Percentiles rank a stretch among this genome's conserved stretches.
Evolutionary conservation across 2,329 filamentous ascomycete species (phyloP).

Genomic region (Stylonectria norvegica): DNA sequence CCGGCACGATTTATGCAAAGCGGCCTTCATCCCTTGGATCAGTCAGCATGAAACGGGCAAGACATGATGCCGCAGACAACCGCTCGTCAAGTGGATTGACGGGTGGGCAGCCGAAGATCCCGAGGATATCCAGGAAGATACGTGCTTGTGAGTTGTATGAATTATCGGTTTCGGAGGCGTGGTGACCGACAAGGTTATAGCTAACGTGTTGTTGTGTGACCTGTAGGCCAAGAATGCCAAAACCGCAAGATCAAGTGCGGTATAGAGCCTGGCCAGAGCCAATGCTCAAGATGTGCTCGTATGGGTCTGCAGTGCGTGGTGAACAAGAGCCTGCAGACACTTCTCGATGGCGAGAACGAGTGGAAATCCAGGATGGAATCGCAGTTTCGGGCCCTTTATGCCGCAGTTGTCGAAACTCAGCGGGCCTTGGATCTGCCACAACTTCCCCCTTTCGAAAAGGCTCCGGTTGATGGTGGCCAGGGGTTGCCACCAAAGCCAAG

Average conservation of each 20-base stretch:
- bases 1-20: neutral
- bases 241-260: slow-evolving; percentile 55
- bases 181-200: neutral
- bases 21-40: neutral
- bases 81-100: neutral
- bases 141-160: slow-evolving; percentile 29
- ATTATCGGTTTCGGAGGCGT: neutral
- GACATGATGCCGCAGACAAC: neutral
- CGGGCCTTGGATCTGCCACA: slow-evolving; percentile 17
- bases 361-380: slow-evolving; percentile 34
- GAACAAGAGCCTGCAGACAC: slow-evolving; percentile 54
- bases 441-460: neutral
- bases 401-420: slow-evolving; percentile 27
- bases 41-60: neutral
- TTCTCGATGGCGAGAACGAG: slow-evolving; percentile 51
- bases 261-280: slow-evolving; percentile 41
- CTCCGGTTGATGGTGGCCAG: neutral
- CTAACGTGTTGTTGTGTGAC: neutral
- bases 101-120: slow-evolving; percentile 25
- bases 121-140: slow-evolving; percentile 33
- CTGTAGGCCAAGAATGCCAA: slow-evolving; percentile 43
- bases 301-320: slow-evolving; percentile 50
- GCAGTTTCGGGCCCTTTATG: slow-evolving; percentile 25
- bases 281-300: slow-evolving; percentile 47
- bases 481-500: neutral